These are phyloP conservation scores for Mucor racemosus DNA, from an alignment of 371 early-diverging fungal genomes.

Conservation along the genomic window DNA sequence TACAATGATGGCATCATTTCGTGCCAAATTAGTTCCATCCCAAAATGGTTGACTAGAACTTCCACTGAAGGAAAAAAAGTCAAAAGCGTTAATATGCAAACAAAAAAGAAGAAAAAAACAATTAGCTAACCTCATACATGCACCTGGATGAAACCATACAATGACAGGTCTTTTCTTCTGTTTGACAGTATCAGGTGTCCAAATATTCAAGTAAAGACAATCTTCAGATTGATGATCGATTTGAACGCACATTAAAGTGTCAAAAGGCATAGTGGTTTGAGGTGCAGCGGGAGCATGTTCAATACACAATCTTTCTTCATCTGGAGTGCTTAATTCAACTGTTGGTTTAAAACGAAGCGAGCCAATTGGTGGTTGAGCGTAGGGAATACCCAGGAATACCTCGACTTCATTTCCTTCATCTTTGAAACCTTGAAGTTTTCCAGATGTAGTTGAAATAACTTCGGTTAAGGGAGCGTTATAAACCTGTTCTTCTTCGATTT, in stretches of 20 bases:
- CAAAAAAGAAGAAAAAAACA: too few species aligned
- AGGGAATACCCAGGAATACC: conserved; percentile 43
- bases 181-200: conserved; percentile 30
- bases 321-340: conserved; percentile 19
- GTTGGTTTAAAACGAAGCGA: conserved; percentile 41
- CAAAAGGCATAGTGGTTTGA: conserved; percentile 44
- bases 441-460: conserved; percentile 28
- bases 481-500: not conserved
- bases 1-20: too few species aligned
- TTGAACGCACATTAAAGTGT: conserved; percentile 46
- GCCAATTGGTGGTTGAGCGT: conserved; percentile 38
- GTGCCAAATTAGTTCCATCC: conserved; percentile 42
- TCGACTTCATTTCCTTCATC: conserved; percentile 30
- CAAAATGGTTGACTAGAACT: conserved; percentile 40
- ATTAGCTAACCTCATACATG: conserved; percentile 30
- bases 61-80: conserved; percentile 26
- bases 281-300: conserved; percentile 35
- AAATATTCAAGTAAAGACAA: conserved; percentile 44
- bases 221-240: conserved; percentile 42
- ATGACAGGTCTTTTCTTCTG: conserved; percentile 36
- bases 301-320: conserved; percentile 22
- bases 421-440: conserved; percentile 34
- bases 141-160: conserved; percentile 46
- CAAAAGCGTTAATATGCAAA: not conserved
- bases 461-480: conserved; percentile 15